Base-by-base conservation (phyloP, 495 filamentous ascomycete genomes). In the Annulohypoxylon moriforme region DNA sequence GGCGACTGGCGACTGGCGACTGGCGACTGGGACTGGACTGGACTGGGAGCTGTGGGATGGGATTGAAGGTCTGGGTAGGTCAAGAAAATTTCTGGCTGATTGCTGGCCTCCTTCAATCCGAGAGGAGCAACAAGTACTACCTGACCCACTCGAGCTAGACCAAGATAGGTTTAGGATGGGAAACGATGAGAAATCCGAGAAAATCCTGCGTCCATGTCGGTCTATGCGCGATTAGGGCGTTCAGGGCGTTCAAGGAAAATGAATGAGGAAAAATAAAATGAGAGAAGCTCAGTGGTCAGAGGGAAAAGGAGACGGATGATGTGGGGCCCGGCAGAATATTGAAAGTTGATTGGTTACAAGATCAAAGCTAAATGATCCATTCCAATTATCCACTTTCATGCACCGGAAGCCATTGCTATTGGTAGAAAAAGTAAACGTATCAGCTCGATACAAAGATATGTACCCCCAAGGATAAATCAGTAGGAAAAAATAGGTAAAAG, bases 171-270 rank as follows among this genome's bases (percentile, higher is more conserved):
- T 49, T 69, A 69, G 65, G 50, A 16, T 4, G 31, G 38, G 22
- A 64, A 42, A 49, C 33, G 60, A 69, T 69, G 66, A 58, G 71
- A 69, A 73, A 69, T 69, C 56, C 68, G 71, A 49, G 61, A 38
- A 38, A 66, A 69, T 66, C 71, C 65, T 52, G 22, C 22, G 68
- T 66, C 61, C 36, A n/a, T n/a, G n/a, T n/a, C n/a, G n/a, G 61
- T 73, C 50, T 49, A 66, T 73, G 71, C 71, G 71, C 65, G 61
- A 73, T 69, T 72, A 72, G 63, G 64, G 47, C 29, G 55, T 60
- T 67, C 31, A 50, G 60, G 33, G 22, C 38, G 38, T 31, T 22
- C 22, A 49, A 24, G 60, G 18, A 52, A 60, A 38, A 42, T 31
- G 18, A 47, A 66, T 14, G 53, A 27, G 14, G n/a, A 64, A 64